Conservation (phyloP, 2,329 filamentous ascomycete genomes). For the Fusarium tricinctum region DNA sequence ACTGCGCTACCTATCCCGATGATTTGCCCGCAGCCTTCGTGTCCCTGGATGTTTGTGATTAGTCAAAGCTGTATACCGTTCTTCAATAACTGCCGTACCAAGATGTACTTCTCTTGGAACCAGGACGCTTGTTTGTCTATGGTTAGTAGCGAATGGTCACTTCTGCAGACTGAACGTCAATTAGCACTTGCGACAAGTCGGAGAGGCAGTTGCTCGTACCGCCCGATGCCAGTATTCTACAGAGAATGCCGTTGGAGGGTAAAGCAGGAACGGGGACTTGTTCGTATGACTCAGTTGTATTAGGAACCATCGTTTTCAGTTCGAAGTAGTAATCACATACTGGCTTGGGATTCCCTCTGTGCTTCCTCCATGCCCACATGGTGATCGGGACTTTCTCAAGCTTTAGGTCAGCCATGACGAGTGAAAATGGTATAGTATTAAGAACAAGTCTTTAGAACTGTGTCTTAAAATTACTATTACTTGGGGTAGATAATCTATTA, state of each 20-base stretch:
- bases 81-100: not conserved
- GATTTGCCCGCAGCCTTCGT: slow-evolving; percentile 41
- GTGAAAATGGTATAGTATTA: not conserved
- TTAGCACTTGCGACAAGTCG: not conserved
- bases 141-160: slow-evolving; percentile 30
- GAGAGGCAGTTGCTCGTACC: not conserved
- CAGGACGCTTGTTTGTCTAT: slow-evolving; percentile 43
- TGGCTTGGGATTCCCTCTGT: slow-evolving; percentile 48
- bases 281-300: slow-evolving; percentile 13
- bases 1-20: slow-evolving; percentile 25
- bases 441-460: too few relatives aligned
- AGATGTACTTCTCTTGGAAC: slow-evolving; percentile 40
- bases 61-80: not conserved
- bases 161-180: slow-evolving; percentile 20
- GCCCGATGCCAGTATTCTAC: slow-evolving; percentile 31
- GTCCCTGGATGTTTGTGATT: slow-evolving; percentile 16
- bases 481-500: too few relatives aligned
- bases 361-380: slow-evolving; percentile 56
- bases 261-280: slow-evolving; percentile 9
- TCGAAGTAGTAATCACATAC: not conserved
- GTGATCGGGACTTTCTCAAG: slow-evolving; percentile 22
- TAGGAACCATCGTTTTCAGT: accelerated
- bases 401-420: not conserved
- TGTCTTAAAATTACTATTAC: too few relatives aligned
- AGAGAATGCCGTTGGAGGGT: slow-evolving; percentile 21